Base-by-base conservation (phyloP, 2,329 filamentous ascomycete species). In the Pyricularia sp. region DNA sequence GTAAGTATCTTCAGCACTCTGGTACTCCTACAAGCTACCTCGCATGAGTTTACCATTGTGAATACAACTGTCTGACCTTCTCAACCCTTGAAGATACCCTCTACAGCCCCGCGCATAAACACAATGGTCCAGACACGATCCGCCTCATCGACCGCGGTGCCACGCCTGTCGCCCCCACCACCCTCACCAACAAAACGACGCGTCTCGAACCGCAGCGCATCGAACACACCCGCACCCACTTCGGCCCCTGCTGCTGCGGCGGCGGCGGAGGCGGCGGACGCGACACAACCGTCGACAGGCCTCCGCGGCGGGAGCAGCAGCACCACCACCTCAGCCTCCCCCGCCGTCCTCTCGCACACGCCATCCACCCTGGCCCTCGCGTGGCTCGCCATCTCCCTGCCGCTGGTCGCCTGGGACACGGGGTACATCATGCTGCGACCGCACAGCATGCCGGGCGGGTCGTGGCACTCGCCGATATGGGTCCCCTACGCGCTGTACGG, bases 401-500 rank as follows among this genome's bases (percentile, higher is more conserved):
- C 92, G 1, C 84, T 96, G 70, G 92, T 97, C 66, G 75, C 87
- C 67, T 97, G 93, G 93, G 93, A 97, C 80, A 86, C 86, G 33
- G 81, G 83, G 69, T 97, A 97, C 81, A 88, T 97, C 58, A 82
- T 97, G 65, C 81, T 92, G 68, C 91, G 93, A 25, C 93, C 93
- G 33, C 86, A 90, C 78, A 91, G 88, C 69, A 95, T 97, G 91
- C 87, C 89, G 0, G 92, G 92, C 73, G 93, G 93, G 20, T 79
- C 78, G 65, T 81, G 90, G 68, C 92, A 96, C 80, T 82, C 80
- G 81, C 91, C 91, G 1, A 74, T 97, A 61, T 97, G 87, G 85
- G 81, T 80, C 33, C 92, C 92, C 0, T 97, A 97, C 80, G 87
- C 85, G 75, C 86, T 96, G 1, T 97, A 97, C 80, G 92, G 90